Evolutionary conservation across 2,329 filamentous ascomycete species (phyloP).

Genomic region (Ophiostoma ulmi): DNA sequence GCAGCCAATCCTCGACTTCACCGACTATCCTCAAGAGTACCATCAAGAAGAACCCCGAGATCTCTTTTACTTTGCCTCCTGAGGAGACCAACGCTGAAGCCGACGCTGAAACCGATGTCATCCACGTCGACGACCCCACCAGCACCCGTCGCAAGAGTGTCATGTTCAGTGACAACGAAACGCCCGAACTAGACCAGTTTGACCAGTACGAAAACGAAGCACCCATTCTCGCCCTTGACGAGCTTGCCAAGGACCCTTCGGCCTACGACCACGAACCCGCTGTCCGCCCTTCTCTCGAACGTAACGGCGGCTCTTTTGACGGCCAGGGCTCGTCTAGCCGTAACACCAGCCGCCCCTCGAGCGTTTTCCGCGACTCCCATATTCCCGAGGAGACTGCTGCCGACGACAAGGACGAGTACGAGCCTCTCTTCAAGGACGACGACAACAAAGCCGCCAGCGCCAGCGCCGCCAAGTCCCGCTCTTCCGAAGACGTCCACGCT

Average conservation of each 20-base stretch:
- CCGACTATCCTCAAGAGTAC: slow-evolving; percentile 12
- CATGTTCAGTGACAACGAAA: slow-evolving; percentile 43
- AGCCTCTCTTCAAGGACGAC: slow-evolving; percentile 83
- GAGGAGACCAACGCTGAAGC: slow-evolving; percentile 38
- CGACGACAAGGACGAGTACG: slow-evolving; percentile 80
- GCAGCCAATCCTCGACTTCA: slow-evolving; percentile 1
- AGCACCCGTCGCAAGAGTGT: slow-evolving; percentile 40
- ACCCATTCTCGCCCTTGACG: slow-evolving; percentile 84
- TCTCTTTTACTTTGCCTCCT: slow-evolving; percentile 31
- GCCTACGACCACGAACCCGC: slow-evolving; percentile 70
- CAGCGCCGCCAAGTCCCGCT: slow-evolving; percentile 37
- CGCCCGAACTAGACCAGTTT: slow-evolving; percentile 23
- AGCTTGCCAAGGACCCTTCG: slow-evolving; percentile 68
- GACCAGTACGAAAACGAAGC: slow-evolving; percentile 55
- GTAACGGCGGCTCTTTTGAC: slow-evolving; percentile 55
- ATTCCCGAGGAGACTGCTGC: slow-evolving; percentile 53
- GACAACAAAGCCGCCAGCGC: slow-evolving; percentile 40
- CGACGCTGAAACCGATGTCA: slow-evolving; percentile 45
- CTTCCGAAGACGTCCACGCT: slow-evolving; percentile 48
- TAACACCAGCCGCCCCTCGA: slow-evolving; percentile 37
- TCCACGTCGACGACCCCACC: slow-evolving; percentile 70
- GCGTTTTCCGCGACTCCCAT: slow-evolving; percentile 38
- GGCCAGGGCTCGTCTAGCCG: slow-evolving; percentile 38
- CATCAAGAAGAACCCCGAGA: slow-evolving; percentile 31
- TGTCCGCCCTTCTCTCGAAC: slow-evolving; percentile 66